Evolutionary conservation across 2,329 filamentous ascomycete genomes (phyloP), one percentile per base, ranked within the genome.

Genomic region (Bimuria novae-zelandiae): DNA sequence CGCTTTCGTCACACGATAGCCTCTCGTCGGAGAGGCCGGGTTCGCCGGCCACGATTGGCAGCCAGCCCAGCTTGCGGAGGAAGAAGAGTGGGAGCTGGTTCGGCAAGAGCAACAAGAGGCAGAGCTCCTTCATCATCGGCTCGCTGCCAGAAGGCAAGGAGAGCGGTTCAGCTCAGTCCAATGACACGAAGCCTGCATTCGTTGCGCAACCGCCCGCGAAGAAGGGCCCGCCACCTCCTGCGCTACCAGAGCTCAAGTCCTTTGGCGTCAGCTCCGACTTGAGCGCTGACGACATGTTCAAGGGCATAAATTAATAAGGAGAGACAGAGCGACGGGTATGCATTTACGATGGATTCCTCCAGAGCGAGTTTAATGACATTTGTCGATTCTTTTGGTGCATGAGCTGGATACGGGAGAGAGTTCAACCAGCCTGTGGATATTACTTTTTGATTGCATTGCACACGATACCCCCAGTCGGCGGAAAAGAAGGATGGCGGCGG

Each of bases 81-180:
- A 70, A 71, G 57, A 75, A 74, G 66, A 75, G 73, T 52, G 64
- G 65, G 35, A 69, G 71, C 56, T 76, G 73, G 73, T 75, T 75
- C 51, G 67, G 70, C 56, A 74, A 66, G 62, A 67, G 70, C 57
- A 67, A 69, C 57, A 73, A 65, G 62, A 68, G 72, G 56, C 73
- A 73, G 64, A 72, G 70, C 51, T 60, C 63, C 27, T 70, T 74
- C 49, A 59, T 64, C 21, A 60, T 69, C 40, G 71, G 68, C 5
- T 57, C 64, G 14, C 61, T 74, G 30, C 64, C 67, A 27, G 74
- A 75, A 47, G 69, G 63, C 7, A 64, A 60, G 35, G 69, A 69
- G 57, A 67, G 54, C 40, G 66, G 53, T 33, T 30, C 52, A 27
- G 52, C 61, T 16, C 54, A 61, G 35, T 48, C 64, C 7, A 70